Evolutionary conservation across 2,329 filamentous ascomycete species (phyloP).

Genomic region (Pleoardoris graminearum): DNA sequence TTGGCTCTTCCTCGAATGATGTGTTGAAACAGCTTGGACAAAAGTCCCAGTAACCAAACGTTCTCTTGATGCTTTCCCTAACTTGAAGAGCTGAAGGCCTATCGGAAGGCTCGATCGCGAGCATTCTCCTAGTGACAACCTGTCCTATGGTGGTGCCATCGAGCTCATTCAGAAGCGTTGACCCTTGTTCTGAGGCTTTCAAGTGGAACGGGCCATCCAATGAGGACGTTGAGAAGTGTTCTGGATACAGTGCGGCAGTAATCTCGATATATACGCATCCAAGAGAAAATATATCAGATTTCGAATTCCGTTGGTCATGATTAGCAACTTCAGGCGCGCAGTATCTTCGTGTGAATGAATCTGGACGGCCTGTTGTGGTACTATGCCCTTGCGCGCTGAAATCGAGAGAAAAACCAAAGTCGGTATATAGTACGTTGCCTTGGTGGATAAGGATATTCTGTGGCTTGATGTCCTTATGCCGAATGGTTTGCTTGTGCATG

Average conservation of each 20-base stretch:
- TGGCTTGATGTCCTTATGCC: constrained; percentile 30
- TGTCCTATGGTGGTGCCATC: no score
- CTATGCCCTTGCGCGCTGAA: constrained; percentile 8
- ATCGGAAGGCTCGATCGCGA: no score
- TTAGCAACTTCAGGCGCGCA: constrained; percentile 22
- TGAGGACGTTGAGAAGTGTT: no score
- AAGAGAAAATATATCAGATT: constrained; percentile 15
- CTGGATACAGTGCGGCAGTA: not conserved
- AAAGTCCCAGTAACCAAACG: no score
- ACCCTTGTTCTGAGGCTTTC: no score
- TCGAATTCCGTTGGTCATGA: constrained; percentile 16
- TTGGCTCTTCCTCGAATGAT: no score
- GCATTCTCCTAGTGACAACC: no score
- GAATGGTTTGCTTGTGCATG: constrained; percentile 20
- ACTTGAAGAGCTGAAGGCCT: no score
- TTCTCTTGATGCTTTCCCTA: no score
- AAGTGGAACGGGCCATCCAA: no score
- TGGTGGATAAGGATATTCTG: constrained; percentile 25
- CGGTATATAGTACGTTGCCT: constrained; percentile 21
- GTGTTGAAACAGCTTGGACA: no score
- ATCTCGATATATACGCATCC: constrained; percentile 19
- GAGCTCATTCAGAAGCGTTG: no score
- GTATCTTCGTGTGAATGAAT: constrained; percentile 16
- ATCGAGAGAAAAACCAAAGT: constrained; percentile 26
- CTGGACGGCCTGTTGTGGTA: constrained; percentile 18